A percentile compares a stretch with the other conserved stretches of the same genome.
Conservation (phyloP, 2,329 filamentous ascomycete species). For the Ceratocystis colombiana region DNA sequence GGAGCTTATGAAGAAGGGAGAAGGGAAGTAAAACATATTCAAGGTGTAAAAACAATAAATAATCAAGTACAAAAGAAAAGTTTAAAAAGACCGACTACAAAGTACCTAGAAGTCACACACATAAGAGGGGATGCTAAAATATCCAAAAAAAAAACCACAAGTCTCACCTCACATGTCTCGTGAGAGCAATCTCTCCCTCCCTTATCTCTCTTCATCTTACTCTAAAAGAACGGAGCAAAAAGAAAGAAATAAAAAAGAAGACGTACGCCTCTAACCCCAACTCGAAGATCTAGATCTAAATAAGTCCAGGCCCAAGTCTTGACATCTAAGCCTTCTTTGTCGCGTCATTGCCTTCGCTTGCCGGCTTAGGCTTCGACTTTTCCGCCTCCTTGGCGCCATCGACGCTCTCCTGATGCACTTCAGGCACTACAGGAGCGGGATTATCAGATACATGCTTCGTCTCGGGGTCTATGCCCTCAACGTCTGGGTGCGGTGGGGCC, state of each 20-base stretch:
- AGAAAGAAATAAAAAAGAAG: slow-evolving; percentile 6
- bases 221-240: neutral
- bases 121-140: neutral
- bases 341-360: slow-evolving; percentile 53
- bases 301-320: neutral
- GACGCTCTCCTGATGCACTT: slow-evolving; percentile 39
- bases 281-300: neutral
- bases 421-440: slow-evolving; percentile 33
- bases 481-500: slow-evolving; percentile 51
- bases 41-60: slow-evolving; percentile 2
- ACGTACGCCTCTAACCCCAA: neutral
- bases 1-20: neutral
- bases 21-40: neutral
- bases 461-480: slow-evolving; percentile 51
- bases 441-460: slow-evolving; percentile 40
- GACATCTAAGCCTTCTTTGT: slow-evolving; percentile 31
- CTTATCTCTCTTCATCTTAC: neutral
- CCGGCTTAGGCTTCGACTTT: slow-evolving; percentile 48
- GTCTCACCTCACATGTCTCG: neutral
- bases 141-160: neutral
- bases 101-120: neutral
- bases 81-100: neutral
- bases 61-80: slow-evolving; percentile 8
- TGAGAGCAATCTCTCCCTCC: neutral
- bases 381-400: slow-evolving; percentile 51